Evolutionary conservation across 371 early-diverging fungal genomes (phyloP).

Genomic region (Circinella umbellata): DNA sequence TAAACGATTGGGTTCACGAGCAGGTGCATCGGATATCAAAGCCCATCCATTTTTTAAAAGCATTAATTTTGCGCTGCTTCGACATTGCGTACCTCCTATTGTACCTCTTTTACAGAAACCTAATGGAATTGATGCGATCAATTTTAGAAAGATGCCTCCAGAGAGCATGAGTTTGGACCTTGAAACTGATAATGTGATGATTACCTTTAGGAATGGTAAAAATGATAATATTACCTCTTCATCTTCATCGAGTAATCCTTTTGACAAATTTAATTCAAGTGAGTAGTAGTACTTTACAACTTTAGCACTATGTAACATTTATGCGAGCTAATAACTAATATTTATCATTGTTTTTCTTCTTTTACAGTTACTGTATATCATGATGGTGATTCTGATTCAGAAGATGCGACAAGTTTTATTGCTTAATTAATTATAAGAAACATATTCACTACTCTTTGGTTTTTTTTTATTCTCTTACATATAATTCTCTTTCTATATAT

Average conservation of each 20-base stretch:
- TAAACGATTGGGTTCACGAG: conserved; percentile 82
- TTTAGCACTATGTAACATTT: not conserved
- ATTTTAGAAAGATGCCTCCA: conserved; percentile 69
- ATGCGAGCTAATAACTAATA: too few species aligned
- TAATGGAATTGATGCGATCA: conserved; percentile 69
- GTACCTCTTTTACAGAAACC: conserved; percentile 68
- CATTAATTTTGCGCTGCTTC: conserved; percentile 92
- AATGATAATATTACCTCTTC: too few species aligned
- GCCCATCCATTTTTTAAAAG: conserved; percentile 92
- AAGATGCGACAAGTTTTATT: not conserved
- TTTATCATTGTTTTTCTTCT: not conserved
- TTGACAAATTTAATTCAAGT: conserved; percentile 74
- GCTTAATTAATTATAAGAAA: conserved; percentile 5
- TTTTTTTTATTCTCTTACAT: too few species aligned
- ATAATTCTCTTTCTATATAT: too few species aligned
- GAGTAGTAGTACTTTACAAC: conserved; percentile 4
- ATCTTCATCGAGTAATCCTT: conserved; percentile 48
- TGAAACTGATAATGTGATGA: conserved; percentile 48
- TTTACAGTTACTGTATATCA: conserved; percentile 67
- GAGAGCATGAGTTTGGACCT: conserved; percentile 72
- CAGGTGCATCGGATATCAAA: conserved; percentile 96
- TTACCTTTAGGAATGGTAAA: conserved; percentile 54
- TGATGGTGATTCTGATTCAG: conserved; percentile 66
- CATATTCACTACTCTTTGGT: too few species aligned
- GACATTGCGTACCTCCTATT: conserved; percentile 90